These are phyloP conservation scores for Alternaria panax DNA, from an alignment of 2,329 filamentous ascomycete genomes.

Conservation along the genomic window DNA sequence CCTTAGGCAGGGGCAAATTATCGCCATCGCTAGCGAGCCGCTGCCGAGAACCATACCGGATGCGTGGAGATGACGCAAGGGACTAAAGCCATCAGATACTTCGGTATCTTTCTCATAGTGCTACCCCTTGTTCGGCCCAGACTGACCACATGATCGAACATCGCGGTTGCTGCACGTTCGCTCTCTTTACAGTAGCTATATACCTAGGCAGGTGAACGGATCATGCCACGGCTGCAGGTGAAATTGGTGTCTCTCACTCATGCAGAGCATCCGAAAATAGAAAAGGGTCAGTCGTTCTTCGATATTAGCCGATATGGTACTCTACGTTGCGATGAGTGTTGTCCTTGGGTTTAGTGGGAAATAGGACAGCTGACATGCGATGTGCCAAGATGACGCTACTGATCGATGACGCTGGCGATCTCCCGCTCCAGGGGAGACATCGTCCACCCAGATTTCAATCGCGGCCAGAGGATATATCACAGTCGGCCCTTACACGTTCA, in stretches of 20 bases:
- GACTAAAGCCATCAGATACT: neutral
- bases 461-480: neutral
- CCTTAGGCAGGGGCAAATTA: constrained; percentile 2
- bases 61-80: neutral
- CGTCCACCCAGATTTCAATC: too few relatives aligned
- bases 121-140: neutral
- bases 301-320: neutral
- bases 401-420: neutral
- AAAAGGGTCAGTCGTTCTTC: neutral
- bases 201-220: neutral
- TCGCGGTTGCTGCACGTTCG: neutral
- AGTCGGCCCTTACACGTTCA: neutral
- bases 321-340: neutral
- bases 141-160: neutral
- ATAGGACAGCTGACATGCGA: neutral
- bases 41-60: neutral
- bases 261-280: neutral
- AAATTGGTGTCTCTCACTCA: too few relatives aligned
- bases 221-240: neutral
- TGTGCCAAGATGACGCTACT: neutral
- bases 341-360: neutral
- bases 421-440: neutral
- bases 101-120: neutral
- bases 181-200: too few relatives aligned
- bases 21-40: neutral